Evolutionary conservation across 352 stramenopile genomes (phyloP), one percentile per base, ranked within the genome.

Genomic region (Pythium myriotylum): DNA sequence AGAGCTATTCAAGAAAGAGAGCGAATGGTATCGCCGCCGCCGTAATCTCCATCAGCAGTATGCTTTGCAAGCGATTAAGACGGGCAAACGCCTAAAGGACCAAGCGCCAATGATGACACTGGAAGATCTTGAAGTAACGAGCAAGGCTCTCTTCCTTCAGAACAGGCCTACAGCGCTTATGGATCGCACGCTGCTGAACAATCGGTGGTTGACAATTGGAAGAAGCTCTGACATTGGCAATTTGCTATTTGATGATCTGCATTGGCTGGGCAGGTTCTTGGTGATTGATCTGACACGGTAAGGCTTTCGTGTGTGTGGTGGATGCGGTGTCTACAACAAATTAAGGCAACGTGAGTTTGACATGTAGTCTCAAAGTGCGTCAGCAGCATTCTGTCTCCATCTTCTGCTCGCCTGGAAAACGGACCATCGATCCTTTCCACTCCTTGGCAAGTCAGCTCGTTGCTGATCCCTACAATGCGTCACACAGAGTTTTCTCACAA

Each of bases 111-210:
- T 47, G 14, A 47, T 47, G 41, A 47, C 41, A 8, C 14, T 47
- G 7, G 19, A 47, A 23, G 41, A 47, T 23, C 41, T 47, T n/a
- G 41, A 47, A 23, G 17, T 9, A n/a, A 47, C 22, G 14, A 47
- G 41, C 41, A 47, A 47, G 19, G 22, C 22, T n/a, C 41, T 47
- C 7, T 47, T 47, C 19, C 7, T 19, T n/a, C n/a, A 23, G 7
- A 47, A 23, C 14, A 47, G 7, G 10, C 8, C 14, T 23, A 47
- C 41, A 47, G 14, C 41, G 7, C 17, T 47, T n/a, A 47, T 47
- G 41, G 41, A 47, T n/a, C 41, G 41, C 7, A 47, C 41, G 19
- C 41, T 47, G 10, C 22, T 47, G 41, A 47, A 47, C 41, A 47
- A 47, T 23, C 41, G 22, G 41, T 47, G 41, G 41, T n/a, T 47